Evolutionary conservation across 768 basidiomycete species (phyloP).

Genomic region (Boletellus sp.): DNA sequence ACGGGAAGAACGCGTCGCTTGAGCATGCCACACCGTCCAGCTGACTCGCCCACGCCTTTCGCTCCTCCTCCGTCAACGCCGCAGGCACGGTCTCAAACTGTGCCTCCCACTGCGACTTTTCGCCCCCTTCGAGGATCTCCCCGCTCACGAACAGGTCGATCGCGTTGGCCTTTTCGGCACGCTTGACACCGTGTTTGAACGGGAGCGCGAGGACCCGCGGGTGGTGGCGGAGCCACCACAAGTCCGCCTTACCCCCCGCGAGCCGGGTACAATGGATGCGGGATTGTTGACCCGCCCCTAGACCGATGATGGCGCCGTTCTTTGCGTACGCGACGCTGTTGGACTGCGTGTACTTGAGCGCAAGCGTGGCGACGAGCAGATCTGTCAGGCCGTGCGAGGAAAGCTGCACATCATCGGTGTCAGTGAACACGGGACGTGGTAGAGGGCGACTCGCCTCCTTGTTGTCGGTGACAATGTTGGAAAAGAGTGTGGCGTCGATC

Average conservation of each 20-base stretch:
- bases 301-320: conserved; percentile 88
- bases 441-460: conserved; percentile 57
- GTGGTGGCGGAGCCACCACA: conserved; percentile 99
- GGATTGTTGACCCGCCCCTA: conserved; percentile 97
- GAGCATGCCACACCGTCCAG: conserved; percentile 88
- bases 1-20: conserved; percentile 99
- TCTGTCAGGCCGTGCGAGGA: conserved; percentile 78
- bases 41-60: conserved; percentile 65
- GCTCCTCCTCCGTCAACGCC: conserved; percentile 66
- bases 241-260: conserved; percentile 95
- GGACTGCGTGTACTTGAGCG: conserved; percentile 98
- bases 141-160: conserved; percentile 95
- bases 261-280: conserved; percentile 99
- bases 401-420: conserved; percentile 46
- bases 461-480: conserved; percentile 85
- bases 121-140: conserved; percentile 83
- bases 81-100: conserved; percentile 73
- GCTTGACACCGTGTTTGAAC: conserved; percentile 96
- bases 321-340: conserved; percentile 97
- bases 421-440: not conserved
- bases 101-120: conserved; percentile 87
- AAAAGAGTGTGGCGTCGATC: conserved; percentile 76
- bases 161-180: conserved; percentile 97
- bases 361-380: conserved; percentile 92
- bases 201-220: conserved; percentile 87